Conservation (phyloP, 257 asterid genomes). For the Ophiorrhiza pumila region DNA sequence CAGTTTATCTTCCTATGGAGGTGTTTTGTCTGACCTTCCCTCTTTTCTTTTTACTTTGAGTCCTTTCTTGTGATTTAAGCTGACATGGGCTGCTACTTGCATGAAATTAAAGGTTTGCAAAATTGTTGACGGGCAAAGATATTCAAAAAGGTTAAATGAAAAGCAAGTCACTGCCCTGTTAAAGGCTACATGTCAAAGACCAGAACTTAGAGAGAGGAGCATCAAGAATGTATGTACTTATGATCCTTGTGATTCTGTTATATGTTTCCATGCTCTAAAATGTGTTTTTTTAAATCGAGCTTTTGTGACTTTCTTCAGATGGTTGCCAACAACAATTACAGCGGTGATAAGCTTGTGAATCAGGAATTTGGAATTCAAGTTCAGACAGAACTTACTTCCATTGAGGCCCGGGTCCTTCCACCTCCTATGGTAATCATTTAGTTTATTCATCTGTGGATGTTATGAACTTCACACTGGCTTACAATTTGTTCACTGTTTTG, state of each 20-base stretch:
- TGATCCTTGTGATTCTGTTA: not conserved
- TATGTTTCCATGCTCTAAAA: not conserved
- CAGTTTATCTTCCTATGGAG: slow-evolving; percentile 81
- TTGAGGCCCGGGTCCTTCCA: slow-evolving; percentile 75
- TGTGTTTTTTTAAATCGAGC: not conserved
- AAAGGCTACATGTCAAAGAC: slow-evolving; percentile 80
- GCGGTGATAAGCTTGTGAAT: slow-evolving; percentile 20
- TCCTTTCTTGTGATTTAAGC: not conserved
- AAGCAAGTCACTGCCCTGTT: slow-evolving; percentile 60
- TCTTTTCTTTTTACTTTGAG: not conserved
- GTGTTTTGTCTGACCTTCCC: slow-evolving; percentile 22
- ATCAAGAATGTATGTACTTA: slow-evolving; percentile 32
- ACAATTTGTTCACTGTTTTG: not conserved
- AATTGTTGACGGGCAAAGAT: slow-evolving; percentile 63
- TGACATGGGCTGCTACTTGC: not conserved
- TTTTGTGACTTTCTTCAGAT: slow-evolving; percentile 34
- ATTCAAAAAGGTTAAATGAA: slow-evolving; percentile 45
- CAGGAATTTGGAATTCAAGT: slow-evolving; percentile 63
- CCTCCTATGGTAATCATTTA: slow-evolving; percentile 53
- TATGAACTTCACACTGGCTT: not conserved
- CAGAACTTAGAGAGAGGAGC: slow-evolving; percentile 24
- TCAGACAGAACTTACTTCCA: slow-evolving; percentile 30
- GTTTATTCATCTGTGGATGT: not conserved
- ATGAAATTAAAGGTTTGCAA: slow-evolving; percentile 40
- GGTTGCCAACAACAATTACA: slow-evolving; percentile 36